A percentile compares a stretch with the other conserved stretches of the same genome.
Evolutionary conservation across 1,139 yeast genomes (phyloP).

Genomic region (Kodamaea fungicola): DNA sequence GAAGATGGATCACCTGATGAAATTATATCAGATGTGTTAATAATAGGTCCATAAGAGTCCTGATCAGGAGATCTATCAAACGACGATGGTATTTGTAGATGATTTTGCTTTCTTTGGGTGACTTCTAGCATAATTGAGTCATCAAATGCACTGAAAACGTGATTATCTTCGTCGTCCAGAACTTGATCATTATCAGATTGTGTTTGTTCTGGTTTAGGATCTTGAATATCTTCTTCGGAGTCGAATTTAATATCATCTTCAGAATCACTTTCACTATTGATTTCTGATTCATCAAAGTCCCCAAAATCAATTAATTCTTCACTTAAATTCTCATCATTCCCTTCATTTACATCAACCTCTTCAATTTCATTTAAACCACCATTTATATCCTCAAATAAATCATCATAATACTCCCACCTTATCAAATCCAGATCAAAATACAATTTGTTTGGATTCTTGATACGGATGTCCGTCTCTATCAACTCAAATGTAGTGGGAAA

Average conservation of each 20-base stretch:
- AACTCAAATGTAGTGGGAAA: slow-evolving; percentile 17
- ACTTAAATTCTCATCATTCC: too few relatives aligned
- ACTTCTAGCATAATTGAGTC: slow-evolving; percentile 8
- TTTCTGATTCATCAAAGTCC: too few relatives aligned
- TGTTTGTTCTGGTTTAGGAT: not conserved
- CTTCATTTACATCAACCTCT: too few relatives aligned
- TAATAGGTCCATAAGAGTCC: too few relatives aligned
- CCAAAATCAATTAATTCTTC: not conserved
- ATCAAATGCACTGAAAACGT: slow-evolving; percentile 10
- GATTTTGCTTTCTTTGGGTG: slow-evolving; percentile 7
- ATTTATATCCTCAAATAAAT: slow-evolving; percentile 1
- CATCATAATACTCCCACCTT: slow-evolving; percentile 15
- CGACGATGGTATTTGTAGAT: slow-evolving; percentile 14
- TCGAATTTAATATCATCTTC: too few relatives aligned
- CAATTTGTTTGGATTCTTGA: slow-evolving; percentile 4
- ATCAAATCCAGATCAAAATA: slow-evolving; percentile 17
- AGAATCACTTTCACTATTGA: too few relatives aligned
- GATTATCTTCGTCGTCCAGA: slow-evolving; percentile 4
- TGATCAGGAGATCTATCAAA: slow-evolving; percentile 5
- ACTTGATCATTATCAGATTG: slow-evolving; percentile 3
- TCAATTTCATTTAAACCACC: too few relatives aligned
- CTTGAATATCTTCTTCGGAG: not conserved
- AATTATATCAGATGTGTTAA: too few relatives aligned
- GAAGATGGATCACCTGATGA: too few relatives aligned
- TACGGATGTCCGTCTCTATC: slow-evolving; percentile 19